Conservation (phyloP, 495 filamentous ascomycete genomes). For the Xylaria grammica region DNA sequence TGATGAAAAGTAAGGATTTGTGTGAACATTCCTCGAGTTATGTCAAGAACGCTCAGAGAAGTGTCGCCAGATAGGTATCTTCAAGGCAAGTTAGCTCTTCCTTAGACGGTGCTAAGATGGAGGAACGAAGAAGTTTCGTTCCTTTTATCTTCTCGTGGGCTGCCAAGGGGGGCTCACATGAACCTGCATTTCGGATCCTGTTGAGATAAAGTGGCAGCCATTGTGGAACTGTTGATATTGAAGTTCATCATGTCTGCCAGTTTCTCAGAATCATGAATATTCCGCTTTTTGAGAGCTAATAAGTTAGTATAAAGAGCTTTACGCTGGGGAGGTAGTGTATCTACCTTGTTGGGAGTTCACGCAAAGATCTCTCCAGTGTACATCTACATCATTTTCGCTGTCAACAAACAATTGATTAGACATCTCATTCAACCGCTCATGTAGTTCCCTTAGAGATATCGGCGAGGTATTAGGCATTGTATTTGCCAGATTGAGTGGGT, state of each 20-base stretch:
- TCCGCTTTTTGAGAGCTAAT: background rate
- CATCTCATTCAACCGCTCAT: background rate
- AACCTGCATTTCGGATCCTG: background rate
- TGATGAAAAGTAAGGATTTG: slow-evolving; percentile 49
- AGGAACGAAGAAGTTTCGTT: background rate
- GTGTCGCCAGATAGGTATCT: background rate
- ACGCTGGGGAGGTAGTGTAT: background rate
- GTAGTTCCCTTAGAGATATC: background rate
- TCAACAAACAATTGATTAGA: background rate
- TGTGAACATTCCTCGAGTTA: slow-evolving; percentile 39
- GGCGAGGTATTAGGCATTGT: background rate
- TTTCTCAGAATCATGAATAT: background rate
- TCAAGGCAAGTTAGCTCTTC: background rate
- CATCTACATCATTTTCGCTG: background rate
- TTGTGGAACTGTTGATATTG: background rate
- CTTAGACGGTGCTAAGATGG: background rate
- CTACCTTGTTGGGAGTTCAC: background rate
- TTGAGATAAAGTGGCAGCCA: background rate
- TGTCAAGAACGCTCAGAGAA: slow-evolving; percentile 20
- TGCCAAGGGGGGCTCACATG: background rate
- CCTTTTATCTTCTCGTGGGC: no score
- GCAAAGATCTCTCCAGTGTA: slow-evolving; percentile 3
- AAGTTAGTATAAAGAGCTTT: background rate
- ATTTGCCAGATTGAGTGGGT: background rate
- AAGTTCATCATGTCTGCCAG: background rate